A percentile compares a stretch with the other conserved stretches of the same genome.
Conservation (phyloP, 78 protist species). For the Dictyostelium citrinum region DNA sequence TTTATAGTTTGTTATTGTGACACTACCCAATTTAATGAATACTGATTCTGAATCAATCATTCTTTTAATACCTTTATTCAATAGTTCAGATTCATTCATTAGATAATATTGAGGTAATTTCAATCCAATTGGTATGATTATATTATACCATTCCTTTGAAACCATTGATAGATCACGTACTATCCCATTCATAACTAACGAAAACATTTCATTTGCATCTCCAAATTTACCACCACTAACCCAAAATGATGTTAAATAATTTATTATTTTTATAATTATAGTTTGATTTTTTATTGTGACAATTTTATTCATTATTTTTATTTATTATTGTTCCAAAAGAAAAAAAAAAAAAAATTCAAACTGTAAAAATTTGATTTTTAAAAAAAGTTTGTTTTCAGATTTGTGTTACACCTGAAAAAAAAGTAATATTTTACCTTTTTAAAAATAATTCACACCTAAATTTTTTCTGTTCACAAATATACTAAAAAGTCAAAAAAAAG, state of each 20-base stretch:
- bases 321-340: too few species aligned
- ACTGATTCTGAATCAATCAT: background rate
- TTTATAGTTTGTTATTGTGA: background rate
- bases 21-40: background rate
- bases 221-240: background rate
- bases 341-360: too few species aligned
- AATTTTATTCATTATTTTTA: background rate
- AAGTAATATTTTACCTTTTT: too few species aligned
- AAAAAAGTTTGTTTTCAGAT: too few species aligned
- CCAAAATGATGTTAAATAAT: conserved; percentile 14
- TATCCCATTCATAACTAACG: background rate
- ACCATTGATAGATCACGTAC: background rate
- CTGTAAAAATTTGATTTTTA: too few species aligned
- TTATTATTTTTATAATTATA: background rate
- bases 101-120: background rate
- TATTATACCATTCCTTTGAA: background rate
- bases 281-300: background rate
- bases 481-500: too few species aligned
- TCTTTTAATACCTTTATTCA: background rate
- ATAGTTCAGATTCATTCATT: background rate
- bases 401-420: too few species aligned
- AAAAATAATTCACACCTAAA: too few species aligned
- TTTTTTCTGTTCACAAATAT: too few species aligned
- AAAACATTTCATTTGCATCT: background rate
- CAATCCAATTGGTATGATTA: background rate